Conservation (phyloP, 2,329 filamentous ascomycete species). For the Colletotrichum melonis region DNA sequence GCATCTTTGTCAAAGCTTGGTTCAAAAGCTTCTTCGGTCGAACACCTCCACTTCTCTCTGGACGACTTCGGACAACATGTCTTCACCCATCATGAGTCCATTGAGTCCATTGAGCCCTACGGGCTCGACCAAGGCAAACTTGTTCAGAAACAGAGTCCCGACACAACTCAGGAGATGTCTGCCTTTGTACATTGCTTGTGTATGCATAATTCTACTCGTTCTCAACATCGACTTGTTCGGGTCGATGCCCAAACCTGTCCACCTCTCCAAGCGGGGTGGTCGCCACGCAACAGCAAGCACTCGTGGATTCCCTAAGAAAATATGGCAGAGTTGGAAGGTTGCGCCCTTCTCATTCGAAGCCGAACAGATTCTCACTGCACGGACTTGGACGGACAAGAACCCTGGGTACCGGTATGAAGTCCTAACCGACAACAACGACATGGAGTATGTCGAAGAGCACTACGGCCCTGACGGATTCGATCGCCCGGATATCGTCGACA, state of each 20-base stretch:
- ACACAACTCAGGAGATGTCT: conserved; percentile 60
- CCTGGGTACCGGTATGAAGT: conserved; percentile 76
- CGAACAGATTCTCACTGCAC: conserved; percentile 68
- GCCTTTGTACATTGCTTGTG: conserved; percentile 56
- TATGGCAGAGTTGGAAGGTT: conserved; percentile 84
- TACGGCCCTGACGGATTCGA: conserved; percentile 74
- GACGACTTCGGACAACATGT: conserved; percentile 14
- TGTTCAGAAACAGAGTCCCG: conserved; percentile 52
- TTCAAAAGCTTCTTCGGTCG: conserved; percentile 6
- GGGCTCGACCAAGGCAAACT: conserved; percentile 16
- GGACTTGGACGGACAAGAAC: conserved; percentile 75
- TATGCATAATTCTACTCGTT: conserved; percentile 58
- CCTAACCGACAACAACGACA: conserved; percentile 75
- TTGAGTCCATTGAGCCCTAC: conserved; percentile 22
- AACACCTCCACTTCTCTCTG: not conserved
- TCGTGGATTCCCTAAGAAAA: conserved; percentile 71
- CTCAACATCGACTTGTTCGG: conserved; percentile 56
- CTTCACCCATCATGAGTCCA: conserved; percentile 28
- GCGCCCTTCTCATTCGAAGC: conserved; percentile 75
- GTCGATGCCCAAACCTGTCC: conserved; percentile 40
- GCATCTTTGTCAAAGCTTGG: conserved; percentile 8
- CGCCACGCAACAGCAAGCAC: conserved; percentile 33
- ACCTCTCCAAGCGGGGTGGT: conserved; percentile 33
- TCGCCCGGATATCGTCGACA: conserved; percentile 72
- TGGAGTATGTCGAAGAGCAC: conserved; percentile 75